Percentiles rank a stretch among this genome's conserved stretches.
phyloP scores from a whole-genome alignment of 345 rosid genomes.

The Tarenaya hassleriana region DNA sequence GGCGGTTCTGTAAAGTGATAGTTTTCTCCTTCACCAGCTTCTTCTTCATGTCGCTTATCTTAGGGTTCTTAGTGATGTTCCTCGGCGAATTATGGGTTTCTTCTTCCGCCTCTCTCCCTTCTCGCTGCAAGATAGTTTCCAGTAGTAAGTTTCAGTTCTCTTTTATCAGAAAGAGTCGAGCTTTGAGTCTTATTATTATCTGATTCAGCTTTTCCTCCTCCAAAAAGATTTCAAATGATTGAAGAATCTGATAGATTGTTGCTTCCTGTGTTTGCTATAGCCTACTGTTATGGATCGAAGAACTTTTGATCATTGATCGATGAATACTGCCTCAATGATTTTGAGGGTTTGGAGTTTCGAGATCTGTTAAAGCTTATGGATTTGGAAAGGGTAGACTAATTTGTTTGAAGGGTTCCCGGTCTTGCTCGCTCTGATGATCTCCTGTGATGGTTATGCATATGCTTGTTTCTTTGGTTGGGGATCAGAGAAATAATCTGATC shows the following conservation, averaged over 20 bases:
- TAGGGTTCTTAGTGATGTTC: constrained; percentile 43
- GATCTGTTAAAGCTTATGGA: too few species aligned
- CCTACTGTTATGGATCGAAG: too few species aligned
- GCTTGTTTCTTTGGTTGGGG: too few species aligned
- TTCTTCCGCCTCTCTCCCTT: constrained; percentile 39
- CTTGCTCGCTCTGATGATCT: too few species aligned
- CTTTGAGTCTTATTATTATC: not conserved
- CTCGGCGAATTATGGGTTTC: constrained; percentile 41
- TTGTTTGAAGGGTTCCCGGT: too few species aligned
- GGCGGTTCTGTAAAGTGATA: constrained; percentile 43
- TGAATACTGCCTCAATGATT: too few species aligned
- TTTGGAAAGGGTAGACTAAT: too few species aligned
- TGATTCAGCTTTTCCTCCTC: not conserved
- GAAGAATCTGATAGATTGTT: constrained; percentile 9
- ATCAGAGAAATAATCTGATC: too few species aligned
- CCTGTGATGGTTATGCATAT: too few species aligned
- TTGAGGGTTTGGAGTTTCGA: too few species aligned
- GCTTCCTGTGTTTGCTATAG: too few species aligned
- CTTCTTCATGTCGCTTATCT: constrained; percentile 34
- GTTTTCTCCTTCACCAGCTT: constrained; percentile 43
- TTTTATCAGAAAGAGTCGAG: not conserved
- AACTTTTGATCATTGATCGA: too few species aligned
- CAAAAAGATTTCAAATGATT: not conserved
- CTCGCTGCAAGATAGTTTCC: constrained; percentile 80
- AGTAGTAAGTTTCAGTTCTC: constrained; percentile 46